Percentiles rank a stretch among this genome's conserved stretches.
Evolutionary conservation across 1,284 basidiomycete species (phyloP).

Genomic region (Ceratobasidium papillatum): DNA sequence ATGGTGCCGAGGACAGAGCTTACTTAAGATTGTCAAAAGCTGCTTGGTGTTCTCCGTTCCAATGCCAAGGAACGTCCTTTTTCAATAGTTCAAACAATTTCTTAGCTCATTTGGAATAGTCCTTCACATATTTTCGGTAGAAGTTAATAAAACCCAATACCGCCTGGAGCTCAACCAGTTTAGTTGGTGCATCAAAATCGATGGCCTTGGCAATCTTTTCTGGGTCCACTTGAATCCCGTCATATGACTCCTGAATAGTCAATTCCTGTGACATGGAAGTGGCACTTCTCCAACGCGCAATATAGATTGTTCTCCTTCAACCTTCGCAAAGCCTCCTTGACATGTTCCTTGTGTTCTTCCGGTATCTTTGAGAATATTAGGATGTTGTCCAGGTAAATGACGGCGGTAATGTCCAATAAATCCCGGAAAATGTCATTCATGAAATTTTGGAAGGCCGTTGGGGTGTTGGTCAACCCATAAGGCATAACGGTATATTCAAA

Average conservation of each 20-base stretch:
- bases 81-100: too few species aligned
- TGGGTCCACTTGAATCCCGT: conserved; percentile 48
- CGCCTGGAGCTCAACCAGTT: conserved; percentile 46
- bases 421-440: conserved; percentile 47
- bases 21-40: conserved; percentile 49
- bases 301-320: conserved; percentile 41
- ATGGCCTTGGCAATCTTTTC: conserved; percentile 49
- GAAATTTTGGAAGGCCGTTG: conserved; percentile 51
- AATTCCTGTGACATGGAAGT: conserved; percentile 45
- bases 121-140: conserved; percentile 48
- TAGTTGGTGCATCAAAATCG: conserved; percentile 49
- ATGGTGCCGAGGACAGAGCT: conserved; percentile 42
- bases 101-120: conserved; percentile 46
- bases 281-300: conserved; percentile 48
- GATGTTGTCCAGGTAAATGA: conserved; percentile 43
- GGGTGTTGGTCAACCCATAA: conserved; percentile 54
- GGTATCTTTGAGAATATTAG: conserved; percentile 14
- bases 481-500: conserved; percentile 37
- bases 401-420: conserved; percentile 46
- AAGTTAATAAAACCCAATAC: conserved; percentile 50
- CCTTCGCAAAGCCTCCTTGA: not conserved
- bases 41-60: not conserved
- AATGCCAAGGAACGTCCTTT: too few species aligned
- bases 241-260: conserved; percentile 51
- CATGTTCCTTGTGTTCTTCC: too few species aligned